Base-by-base conservation (phyloP, 2,329 filamentous ascomycete species). In the Sphaerulina vaccinii region DNA sequence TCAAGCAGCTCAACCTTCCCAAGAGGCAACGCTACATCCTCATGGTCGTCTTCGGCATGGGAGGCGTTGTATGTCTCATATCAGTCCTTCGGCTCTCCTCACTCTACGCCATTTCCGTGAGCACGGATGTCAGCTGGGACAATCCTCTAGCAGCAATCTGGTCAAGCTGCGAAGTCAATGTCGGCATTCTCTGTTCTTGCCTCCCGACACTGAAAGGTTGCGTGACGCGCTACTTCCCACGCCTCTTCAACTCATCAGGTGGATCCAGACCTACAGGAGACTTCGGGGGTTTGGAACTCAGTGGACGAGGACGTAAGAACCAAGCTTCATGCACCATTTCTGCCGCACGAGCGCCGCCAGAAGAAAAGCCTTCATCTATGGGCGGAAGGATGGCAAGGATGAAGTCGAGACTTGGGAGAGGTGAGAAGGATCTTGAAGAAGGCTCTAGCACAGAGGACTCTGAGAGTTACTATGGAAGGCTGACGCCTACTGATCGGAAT, bases 11-110 rank as follows among this genome's bases (percentile, higher is more conserved):
- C 21, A 61, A 66, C 19, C 55, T 70, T 15, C 57, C 60, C 1
- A 61, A 50, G 37, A 61, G 55, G 15, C 65, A 68, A 48, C 66
- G 64, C 44, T 46, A 54, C 29, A 54, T 64, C 3, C 53, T 70
- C 19, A 67, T 67, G 55, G 64, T 58, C 16, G 60, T 70, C 3
- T 70, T 69, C 51, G 66, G 64, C 7, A 55, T 69, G 18, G 68
- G 68, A 24, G 57, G 60, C 18, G 54, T 69, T 55, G 59, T 57
- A 5, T 65, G 62, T 43, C 38, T 61, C 40, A 61, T 62, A 15
- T 63, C 61, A 9, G 56, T 65, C 10, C 51, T 65, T 10, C 63
- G 63, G 21, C 57, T 64, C n/a, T 56, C 51, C 15, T 59, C 58
- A 2, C 58, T 65, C 18, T 62, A 63, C 39, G 53, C 58, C 24